phyloP scores from a whole-genome alignment of 106 monocot species.

The Apostasia shenzhenica region DNA sequence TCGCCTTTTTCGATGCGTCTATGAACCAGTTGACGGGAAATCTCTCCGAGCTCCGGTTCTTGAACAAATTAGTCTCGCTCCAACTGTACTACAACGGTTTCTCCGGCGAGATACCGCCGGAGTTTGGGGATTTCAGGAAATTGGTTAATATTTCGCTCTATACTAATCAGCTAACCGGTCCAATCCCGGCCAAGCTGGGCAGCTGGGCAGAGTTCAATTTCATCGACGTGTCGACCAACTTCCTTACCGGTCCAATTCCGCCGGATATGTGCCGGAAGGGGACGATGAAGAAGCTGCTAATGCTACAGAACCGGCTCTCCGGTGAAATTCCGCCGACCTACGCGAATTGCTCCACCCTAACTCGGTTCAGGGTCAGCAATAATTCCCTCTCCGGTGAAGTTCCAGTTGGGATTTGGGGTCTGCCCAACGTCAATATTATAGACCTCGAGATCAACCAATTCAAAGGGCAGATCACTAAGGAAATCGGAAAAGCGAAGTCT shows the following conservation, averaged over 20 bases:
- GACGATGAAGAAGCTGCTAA: conserved; percentile 58
- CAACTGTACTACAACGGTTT: conserved; percentile 71
- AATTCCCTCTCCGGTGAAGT: conserved; percentile 64
- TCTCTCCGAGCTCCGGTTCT: conserved; percentile 49
- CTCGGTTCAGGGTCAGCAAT: conserved; percentile 60
- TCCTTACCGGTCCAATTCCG: conserved; percentile 64
- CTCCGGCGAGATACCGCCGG: conserved; percentile 60
- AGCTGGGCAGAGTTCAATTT: conserved; percentile 70
- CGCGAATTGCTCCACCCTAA: conserved; percentile 46
- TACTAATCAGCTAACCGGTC: conserved; percentile 47
- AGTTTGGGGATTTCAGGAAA: conserved; percentile 66
- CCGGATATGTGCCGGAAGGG: conserved; percentile 79
- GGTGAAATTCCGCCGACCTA: conserved; percentile 75
- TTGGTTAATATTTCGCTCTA: conserved; percentile 71
- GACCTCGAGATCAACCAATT: conserved; percentile 42
- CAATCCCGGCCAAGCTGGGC: conserved; percentile 53
- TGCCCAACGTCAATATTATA: conserved; percentile 37
- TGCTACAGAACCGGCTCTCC: conserved; percentile 72
- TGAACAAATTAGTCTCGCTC: conserved; percentile 46
- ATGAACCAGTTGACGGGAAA: conserved; percentile 40
- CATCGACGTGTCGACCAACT: conserved; percentile 87
- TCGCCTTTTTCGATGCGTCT: conserved; percentile 62
- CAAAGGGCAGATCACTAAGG: conserved; percentile 23
- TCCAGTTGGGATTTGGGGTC: conserved; percentile 60
- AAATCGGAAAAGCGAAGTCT: conserved; percentile 28